Conservation (phyloP, 805 yeast species). For the Schwanniomyces vanrijiae region DNA sequence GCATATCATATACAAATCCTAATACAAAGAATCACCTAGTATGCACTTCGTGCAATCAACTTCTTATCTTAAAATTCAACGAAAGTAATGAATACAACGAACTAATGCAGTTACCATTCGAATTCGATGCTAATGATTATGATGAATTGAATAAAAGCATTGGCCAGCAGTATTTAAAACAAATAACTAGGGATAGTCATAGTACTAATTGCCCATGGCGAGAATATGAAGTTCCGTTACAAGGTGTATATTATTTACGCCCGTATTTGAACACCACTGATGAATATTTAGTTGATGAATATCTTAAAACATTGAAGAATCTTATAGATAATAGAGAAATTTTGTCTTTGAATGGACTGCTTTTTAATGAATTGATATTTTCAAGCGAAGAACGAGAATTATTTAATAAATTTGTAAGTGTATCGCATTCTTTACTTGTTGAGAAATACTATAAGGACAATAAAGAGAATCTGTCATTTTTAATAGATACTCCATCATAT, state of each 20-base stretch:
- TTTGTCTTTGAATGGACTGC: slow-evolving; percentile 10
- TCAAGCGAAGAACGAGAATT: slow-evolving; percentile 5
- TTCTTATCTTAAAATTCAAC: slow-evolving; percentile 28
- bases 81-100: slow-evolving; percentile 7
- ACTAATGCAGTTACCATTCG: slow-evolving; percentile 8
- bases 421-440: slow-evolving; percentile 34
- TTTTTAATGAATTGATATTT: slow-evolving; percentile 4
- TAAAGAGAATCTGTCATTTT: slow-evolving; percentile 31
- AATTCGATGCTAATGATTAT: slow-evolving; percentile 21
- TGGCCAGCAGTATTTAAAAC: slow-evolving; percentile 22
- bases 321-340: slow-evolving; percentile 24
- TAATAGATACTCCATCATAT: slow-evolving; percentile 32
- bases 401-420: slow-evolving; percentile 14
- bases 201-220: slow-evolving; percentile 36
- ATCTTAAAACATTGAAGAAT: slow-evolving; percentile 25
- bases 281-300: slow-evolving; percentile 25
- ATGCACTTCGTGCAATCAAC: slow-evolving; percentile 33
- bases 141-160: slow-evolving; percentile 23
- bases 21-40: slow-evolving; percentile 29
- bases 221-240: slow-evolving; percentile 30
- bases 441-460: slow-evolving; percentile 29
- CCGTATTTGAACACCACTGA: slow-evolving; percentile 32
- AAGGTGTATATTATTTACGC: slow-evolving; percentile 33
- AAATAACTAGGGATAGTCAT: slow-evolving; percentile 27
- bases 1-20: slow-evolving; percentile 30